Base-by-base conservation (phyloP, 2,329 filamentous ascomycete genomes). In the Phoma sp. region DNA sequence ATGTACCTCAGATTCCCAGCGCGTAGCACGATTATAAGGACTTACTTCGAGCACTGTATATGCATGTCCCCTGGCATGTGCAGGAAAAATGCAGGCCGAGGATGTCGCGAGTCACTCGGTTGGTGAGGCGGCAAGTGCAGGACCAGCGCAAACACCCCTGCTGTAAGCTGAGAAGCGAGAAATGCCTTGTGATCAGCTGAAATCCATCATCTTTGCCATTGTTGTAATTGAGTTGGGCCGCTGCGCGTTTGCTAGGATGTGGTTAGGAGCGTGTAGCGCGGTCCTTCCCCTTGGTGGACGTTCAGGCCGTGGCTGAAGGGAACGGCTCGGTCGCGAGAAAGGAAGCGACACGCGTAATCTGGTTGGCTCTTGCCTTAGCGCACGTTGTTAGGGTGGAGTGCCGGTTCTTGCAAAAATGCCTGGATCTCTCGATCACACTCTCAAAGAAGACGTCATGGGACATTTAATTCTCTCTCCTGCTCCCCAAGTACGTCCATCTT, bases 381-480 rank as follows among this genome's bases (percentile, higher is more conserved):
- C 48, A 47, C 43, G 39, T 47, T 48, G 12, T 38, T 47, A 38
- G 43, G 43, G 48, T 26, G 33, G 37, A 42, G 38, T 42, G 37
- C 45, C 39, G 57, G 52, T 49, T 46, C 45, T 53, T 55, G 37
- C 49, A 37, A 53, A 34, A 56, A 37, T 58, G 51, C 54, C 50
- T 60, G 53, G 32, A 60, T 65, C 57, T 59, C 61, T 55, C 63
- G 56, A 49, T 54, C 45, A 39, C 39, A 29, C 30, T 39, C 17
- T 34, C 45, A 34, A n/a, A 30, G 9, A 7, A 39, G 46, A 49
- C 51, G 45, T 54, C 51, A 49, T 54, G 34, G n/a, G 45, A 33
- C 21, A 29, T 30, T 23, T 17, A 7, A 43, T 40, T 30, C 34
- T 39, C 18, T 33, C 32, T 38, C 28, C 17, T 42, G 18, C 28